Conservation (phyloP, 2,329 filamentous ascomycete species). For the Phaeosphaeria sp. region DNA sequence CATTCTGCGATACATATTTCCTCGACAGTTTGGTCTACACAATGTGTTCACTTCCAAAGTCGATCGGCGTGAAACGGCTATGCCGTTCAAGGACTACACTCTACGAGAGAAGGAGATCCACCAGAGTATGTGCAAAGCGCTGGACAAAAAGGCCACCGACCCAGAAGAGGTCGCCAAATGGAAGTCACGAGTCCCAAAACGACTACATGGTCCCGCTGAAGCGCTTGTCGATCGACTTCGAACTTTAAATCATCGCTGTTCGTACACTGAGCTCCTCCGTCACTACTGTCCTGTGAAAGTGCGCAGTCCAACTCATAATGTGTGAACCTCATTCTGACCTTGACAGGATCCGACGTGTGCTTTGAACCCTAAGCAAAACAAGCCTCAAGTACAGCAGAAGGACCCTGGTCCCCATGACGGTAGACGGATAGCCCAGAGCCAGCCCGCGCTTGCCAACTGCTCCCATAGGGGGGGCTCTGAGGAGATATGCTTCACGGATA, state of each 20-base stretch:
- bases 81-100: constrained; percentile 84
- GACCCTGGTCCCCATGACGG: background rate
- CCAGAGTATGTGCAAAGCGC: constrained; percentile 30
- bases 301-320: background rate
- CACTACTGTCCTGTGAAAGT: constrained; percentile 76
- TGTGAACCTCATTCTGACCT: constrained; percentile 16
- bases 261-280: constrained; percentile 78
- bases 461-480: constrained; percentile 7
- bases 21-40: constrained; percentile 85
- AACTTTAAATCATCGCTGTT: constrained; percentile 73
- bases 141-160: constrained; percentile 23
- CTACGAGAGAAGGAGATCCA: constrained; percentile 82
- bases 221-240: constrained; percentile 73
- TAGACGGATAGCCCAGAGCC: background rate
- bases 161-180: constrained; percentile 41
- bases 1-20: constrained; percentile 92
- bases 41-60: constrained; percentile 85
- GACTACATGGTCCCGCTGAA: constrained; percentile 69
- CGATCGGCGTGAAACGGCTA: constrained; percentile 69
- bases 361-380: constrained; percentile 34
- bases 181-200: constrained; percentile 61
- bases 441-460: constrained; percentile 8
- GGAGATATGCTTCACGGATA: constrained; percentile 61
- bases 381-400: constrained; percentile 23
- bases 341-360: constrained; percentile 33